phyloP scores from a whole-genome alignment of 805 yeast species.

The Cyberlindnera suaveolens region DNA sequence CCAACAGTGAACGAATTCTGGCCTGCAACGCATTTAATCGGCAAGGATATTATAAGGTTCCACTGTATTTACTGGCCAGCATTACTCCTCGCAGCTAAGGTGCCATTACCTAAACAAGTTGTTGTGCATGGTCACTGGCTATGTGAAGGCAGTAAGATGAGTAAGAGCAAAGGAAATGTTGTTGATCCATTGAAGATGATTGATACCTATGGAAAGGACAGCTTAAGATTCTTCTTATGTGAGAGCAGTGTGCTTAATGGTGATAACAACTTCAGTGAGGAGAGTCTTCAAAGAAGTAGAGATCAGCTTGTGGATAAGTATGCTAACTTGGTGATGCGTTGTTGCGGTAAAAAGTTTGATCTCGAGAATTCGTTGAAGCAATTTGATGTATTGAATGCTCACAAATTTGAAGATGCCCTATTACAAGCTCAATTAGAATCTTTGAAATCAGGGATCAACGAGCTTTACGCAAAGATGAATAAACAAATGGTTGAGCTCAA shows the following conservation, averaged over 20 bases:
- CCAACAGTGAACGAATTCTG: conserved; percentile 29
- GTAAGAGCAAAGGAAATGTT: conserved; percentile 87
- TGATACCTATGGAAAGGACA: conserved; percentile 61
- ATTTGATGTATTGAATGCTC: conserved; percentile 1
- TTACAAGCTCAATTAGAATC: conserved; percentile 7
- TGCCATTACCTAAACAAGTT: conserved; percentile 64
- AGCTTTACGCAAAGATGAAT: conserved; percentile 35
- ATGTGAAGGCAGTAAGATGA: conserved; percentile 85
- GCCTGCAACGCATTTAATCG: conserved; percentile 63
- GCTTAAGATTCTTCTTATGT: conserved; percentile 68
- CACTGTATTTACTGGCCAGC: conserved; percentile 96
- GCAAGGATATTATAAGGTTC: conserved; percentile 85
- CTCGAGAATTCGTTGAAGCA: conserved; percentile 38
- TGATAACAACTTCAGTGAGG: conserved; percentile 76
- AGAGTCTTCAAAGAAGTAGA: conserved; percentile 43
- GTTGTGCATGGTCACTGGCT: conserved; percentile 95
- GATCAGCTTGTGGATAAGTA: conserved; percentile 72
- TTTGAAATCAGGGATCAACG: conserved; percentile 30
- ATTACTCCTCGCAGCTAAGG: conserved; percentile 74
- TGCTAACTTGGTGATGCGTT: conserved; percentile 72
- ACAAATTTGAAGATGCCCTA: conserved; percentile 5
- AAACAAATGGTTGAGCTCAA: conserved; percentile 39
- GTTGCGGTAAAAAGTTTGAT: conserved; percentile 65
- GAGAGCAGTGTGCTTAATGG: conserved; percentile 67
- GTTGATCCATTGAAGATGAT: conserved; percentile 79